These are phyloP conservation scores for Cinchona pubescens DNA, from an alignment of 257 asterid species.

Conservation along the genomic window DNA sequence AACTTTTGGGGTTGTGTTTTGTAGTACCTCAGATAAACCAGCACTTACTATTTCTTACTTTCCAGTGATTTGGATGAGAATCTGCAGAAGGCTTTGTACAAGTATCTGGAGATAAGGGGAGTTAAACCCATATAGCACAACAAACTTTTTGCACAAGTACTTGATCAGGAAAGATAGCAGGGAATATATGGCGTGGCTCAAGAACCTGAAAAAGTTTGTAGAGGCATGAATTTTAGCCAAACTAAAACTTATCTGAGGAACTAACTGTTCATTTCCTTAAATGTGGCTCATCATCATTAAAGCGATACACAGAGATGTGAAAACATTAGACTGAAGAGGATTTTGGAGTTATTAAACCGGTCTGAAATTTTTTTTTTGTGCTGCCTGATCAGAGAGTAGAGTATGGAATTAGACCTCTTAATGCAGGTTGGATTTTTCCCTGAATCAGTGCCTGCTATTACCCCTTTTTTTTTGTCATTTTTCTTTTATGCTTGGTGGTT, in stretches of 20 bases:
- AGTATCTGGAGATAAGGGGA: slow-evolving; percentile 87
- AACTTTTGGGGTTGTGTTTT: not conserved
- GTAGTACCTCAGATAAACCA: not conserved
- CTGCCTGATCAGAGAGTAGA: not conserved
- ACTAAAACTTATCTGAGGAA: not conserved
- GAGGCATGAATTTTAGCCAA: slow-evolving; percentile 34
- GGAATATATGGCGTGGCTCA: slow-evolving; percentile 70
- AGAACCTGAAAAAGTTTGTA: slow-evolving; percentile 65
- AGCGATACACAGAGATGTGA: not conserved
- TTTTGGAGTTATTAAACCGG: not conserved
- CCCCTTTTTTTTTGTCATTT: no score
- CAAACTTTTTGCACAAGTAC: slow-evolving; percentile 77
- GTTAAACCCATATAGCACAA: slow-evolving; percentile 70
- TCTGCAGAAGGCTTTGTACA: slow-evolving; percentile 89
- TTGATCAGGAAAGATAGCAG: slow-evolving; percentile 73
- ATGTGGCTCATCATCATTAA: not conserved
- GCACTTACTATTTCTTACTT: not conserved
- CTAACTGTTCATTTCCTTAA: not conserved
- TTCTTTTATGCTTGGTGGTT: no score
- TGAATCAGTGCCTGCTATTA: no score
- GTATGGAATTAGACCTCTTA: not conserved
- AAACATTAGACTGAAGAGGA: not conserved
- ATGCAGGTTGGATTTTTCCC: not conserved
- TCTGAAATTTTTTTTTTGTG: not conserved
- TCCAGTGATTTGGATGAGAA: slow-evolving; percentile 88